These are phyloP conservation scores for Picochlorum sp. DNA, from an alignment of 139 green algal genomes.

Conservation along the genomic window DNA sequence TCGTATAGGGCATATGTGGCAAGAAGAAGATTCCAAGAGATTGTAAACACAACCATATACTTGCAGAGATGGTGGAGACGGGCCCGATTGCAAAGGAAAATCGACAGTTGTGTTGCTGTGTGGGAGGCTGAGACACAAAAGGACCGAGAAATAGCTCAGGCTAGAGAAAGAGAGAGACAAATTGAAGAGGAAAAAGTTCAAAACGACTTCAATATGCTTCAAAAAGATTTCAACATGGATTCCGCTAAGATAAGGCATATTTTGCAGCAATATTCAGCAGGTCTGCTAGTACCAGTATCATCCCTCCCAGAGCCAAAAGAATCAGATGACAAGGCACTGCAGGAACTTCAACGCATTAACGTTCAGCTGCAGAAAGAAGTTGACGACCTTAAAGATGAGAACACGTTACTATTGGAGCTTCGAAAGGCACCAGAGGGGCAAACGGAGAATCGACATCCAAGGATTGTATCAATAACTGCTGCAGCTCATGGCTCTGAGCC, in stretches of 20 bases:
- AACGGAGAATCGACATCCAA: too few species aligned
- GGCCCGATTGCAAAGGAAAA: background rate
- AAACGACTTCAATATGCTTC: background rate
- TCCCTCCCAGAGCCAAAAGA: conserved; percentile 1
- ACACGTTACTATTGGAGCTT: background rate
- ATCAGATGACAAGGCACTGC: background rate
- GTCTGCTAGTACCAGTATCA: conserved; percentile 20
- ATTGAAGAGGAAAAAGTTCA: background rate
- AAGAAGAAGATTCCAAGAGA: background rate
- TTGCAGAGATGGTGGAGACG: conserved; percentile 46
- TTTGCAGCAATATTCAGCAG: conserved; percentile 16
- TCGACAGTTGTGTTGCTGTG: background rate
- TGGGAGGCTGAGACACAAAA: background rate
- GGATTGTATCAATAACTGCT: background rate
- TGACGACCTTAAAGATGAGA: conserved; percentile 29
- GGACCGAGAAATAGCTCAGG: background rate
- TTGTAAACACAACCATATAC: background rate
- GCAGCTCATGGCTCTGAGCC: background rate
- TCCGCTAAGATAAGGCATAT: background rate
- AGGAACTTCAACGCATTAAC: background rate
- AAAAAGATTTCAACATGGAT: background rate
- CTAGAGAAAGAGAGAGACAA: background rate
- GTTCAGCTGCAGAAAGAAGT: conserved; percentile 25
- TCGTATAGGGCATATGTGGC: conserved; percentile 10
- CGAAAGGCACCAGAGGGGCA: too few species aligned